A percentile compares a stretch with the other conserved stretches of the same genome.
Conservation (phyloP, 2,329 filamentous ascomycete species). For the Fusarium denticulatum region DNA sequence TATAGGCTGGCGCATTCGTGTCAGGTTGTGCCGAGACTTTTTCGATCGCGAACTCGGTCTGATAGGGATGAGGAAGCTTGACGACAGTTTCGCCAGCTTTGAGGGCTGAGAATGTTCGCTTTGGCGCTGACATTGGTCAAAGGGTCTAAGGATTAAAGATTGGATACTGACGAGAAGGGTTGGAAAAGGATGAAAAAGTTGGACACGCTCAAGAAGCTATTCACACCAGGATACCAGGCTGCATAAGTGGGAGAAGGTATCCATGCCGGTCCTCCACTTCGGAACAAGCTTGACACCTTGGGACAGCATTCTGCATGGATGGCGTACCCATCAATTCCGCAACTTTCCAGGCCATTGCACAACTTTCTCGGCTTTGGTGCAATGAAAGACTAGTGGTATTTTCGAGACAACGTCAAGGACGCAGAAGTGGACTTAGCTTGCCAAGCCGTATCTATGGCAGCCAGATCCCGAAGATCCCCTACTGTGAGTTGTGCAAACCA, state of each 20-base stretch:
- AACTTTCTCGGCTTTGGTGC: slow-evolving; percentile 2
- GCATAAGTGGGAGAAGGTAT: slow-evolving; percentile 9
- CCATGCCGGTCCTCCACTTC: slow-evolving; percentile 15
- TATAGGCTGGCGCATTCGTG: slow-evolving; percentile 46
- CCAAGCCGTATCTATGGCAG: neutral
- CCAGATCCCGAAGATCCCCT: slow-evolving; percentile 15
- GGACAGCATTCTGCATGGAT: neutral
- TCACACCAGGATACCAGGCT: slow-evolving; percentile 17
- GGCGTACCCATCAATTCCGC: slow-evolving; percentile 15
- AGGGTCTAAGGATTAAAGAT: neutral
- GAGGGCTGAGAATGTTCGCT: slow-evolving; percentile 34
- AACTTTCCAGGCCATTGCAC: slow-evolving; percentile 3
- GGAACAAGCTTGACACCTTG: slow-evolving; percentile 8
- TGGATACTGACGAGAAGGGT: neutral
- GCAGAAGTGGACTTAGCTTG: slow-evolving; percentile 10
- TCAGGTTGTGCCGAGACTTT: slow-evolving; percentile 42
- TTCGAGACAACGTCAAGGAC: slow-evolving; percentile 9
- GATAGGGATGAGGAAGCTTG: slow-evolving; percentile 62
- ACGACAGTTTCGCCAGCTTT: slow-evolving; percentile 52
- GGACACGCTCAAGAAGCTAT: slow-evolving; percentile 31
- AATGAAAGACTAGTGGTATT: slow-evolving; percentile 1
- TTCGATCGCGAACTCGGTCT: slow-evolving; percentile 56
- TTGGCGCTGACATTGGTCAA: slow-evolving; percentile 30
- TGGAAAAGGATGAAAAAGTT: neutral
- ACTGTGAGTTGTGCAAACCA: slow-evolving; percentile 16